Conservation (phyloP, 148 eudicot species). For the Chenopodium berlandieri region DNA sequence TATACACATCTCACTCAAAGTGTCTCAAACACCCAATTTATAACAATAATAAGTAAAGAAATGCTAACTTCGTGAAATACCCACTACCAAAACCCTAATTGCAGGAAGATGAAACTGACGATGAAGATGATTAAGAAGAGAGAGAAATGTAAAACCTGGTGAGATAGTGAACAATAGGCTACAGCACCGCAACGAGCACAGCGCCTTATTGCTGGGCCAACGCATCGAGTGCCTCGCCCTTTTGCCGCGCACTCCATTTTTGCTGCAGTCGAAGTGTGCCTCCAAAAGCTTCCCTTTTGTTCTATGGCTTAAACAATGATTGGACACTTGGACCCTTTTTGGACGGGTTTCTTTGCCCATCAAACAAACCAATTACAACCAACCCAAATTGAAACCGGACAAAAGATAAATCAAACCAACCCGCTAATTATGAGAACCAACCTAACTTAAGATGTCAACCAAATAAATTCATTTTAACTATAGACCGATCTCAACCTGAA, state of each 20-base stretch:
- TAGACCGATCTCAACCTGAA: too few relatives aligned
- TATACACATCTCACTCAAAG: not conserved
- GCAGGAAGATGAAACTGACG: not conserved
- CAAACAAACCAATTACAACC: too few relatives aligned
- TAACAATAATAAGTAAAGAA: not conserved
- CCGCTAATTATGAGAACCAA: too few relatives aligned
- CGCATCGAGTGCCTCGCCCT: conserved; percentile 53
- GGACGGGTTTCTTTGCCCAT: too few relatives aligned
- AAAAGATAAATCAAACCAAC: too few relatives aligned
- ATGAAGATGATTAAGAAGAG: not conserved
- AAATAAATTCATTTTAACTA: too few relatives aligned
- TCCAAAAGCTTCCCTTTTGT: too few relatives aligned
- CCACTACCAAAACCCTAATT: not conserved
- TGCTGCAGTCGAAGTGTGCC: not conserved
- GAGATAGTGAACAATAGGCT: conserved; percentile 76
- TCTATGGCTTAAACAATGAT: too few relatives aligned
- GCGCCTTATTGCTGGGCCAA: conserved; percentile 51
- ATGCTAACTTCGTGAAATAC: not conserved
- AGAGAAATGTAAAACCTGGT: conserved; percentile 48
- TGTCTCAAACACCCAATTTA: not conserved
- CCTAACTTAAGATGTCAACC: too few relatives aligned
- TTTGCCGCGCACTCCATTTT: conserved; percentile 86
- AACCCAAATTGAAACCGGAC: too few relatives aligned
- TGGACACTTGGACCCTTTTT: too few relatives aligned
- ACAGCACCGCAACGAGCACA: conserved; percentile 74